phyloP scores from a whole-genome alignment of 1,139 yeast genomes.

The Nakaseomyces bracarensis region DNA sequence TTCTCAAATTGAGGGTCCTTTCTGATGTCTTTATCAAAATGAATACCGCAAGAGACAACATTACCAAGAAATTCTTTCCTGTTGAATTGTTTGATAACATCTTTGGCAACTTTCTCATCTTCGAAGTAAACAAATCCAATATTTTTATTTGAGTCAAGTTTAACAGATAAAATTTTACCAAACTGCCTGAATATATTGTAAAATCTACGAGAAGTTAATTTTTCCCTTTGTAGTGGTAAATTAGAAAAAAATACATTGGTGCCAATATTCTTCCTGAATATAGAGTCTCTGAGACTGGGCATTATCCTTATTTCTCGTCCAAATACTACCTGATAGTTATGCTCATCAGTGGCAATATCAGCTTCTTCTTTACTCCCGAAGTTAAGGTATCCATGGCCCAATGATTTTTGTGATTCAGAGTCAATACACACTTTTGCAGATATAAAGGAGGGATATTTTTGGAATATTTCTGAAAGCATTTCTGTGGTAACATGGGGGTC shows the following conservation, averaged over 20 bases:
- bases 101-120: conserved; percentile 34
- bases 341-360: conserved; percentile 36
- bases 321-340: conserved; percentile 37
- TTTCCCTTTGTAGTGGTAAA: conserved; percentile 32
- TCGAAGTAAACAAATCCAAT: conserved; percentile 43
- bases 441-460: conserved; percentile 34
- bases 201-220: conserved; percentile 36
- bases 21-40: conserved; percentile 37
- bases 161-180: conserved; percentile 42
- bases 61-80: conserved; percentile 30
- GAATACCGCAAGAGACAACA: conserved; percentile 34
- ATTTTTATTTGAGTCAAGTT: conserved; percentile 35
- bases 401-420: conserved; percentile 34
- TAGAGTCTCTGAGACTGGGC: conserved; percentile 39
- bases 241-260: conserved; percentile 27
- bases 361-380: conserved; percentile 36
- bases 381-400: conserved; percentile 48
- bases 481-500: conserved; percentile 36
- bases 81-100: conserved; percentile 35
- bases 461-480: conserved; percentile 33
- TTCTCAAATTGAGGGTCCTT: conserved; percentile 27
- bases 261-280: conserved; percentile 26
- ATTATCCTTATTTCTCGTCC: conserved; percentile 43
- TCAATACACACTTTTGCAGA: conserved; percentile 43
- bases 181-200: conserved; percentile 37